phyloP scores from a whole-genome alignment of 306 rosid genomes.

The Castanea mollissima region DNA sequence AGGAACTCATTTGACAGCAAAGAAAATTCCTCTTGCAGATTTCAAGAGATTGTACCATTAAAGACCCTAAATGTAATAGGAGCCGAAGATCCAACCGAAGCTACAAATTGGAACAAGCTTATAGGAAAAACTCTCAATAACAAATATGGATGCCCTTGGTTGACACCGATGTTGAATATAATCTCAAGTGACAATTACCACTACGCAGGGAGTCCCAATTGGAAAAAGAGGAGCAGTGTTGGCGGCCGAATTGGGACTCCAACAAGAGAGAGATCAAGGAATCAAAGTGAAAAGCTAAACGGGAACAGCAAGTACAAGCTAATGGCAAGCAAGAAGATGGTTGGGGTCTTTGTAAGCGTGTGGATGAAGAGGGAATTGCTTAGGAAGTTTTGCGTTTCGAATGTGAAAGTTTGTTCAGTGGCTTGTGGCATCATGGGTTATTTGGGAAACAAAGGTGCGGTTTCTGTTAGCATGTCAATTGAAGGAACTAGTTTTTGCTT shows the following conservation, averaged over 20 bases:
- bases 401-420: slow-evolving; percentile 79
- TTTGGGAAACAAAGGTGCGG: slow-evolving; percentile 90
- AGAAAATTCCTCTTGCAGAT: slow-evolving; percentile 38
- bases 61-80: slow-evolving; percentile 78
- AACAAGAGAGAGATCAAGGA: slow-evolving; percentile 14
- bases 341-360: slow-evolving; percentile 83
- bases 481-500: slow-evolving; percentile 97
- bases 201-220: slow-evolving; percentile 11
- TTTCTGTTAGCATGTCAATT: slow-evolving; percentile 79
- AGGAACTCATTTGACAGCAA: not conserved
- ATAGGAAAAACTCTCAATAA: slow-evolving; percentile 65
- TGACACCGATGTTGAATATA: slow-evolving; percentile 45
- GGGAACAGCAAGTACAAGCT: slow-evolving; percentile 44
- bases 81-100: slow-evolving; percentile 69
- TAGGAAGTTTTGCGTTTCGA: slow-evolving; percentile 52
- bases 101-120: slow-evolving; percentile 77
- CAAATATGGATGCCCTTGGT: slow-evolving; percentile 49
- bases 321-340: slow-evolving; percentile 92
- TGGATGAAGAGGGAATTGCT: slow-evolving; percentile 69
- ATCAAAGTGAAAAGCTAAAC: slow-evolving; percentile 5
- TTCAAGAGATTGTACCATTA: slow-evolving; percentile 92
- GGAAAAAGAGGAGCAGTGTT: slow-evolving; percentile 17
- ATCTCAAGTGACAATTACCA: slow-evolving; percentile 34
- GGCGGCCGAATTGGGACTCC: slow-evolving; percentile 19
- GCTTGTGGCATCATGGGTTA: slow-evolving; percentile 98